Evolutionary conservation across 2,329 filamentous ascomycete species (phyloP).

Genomic region (Intubia oerlemansii): DNA sequence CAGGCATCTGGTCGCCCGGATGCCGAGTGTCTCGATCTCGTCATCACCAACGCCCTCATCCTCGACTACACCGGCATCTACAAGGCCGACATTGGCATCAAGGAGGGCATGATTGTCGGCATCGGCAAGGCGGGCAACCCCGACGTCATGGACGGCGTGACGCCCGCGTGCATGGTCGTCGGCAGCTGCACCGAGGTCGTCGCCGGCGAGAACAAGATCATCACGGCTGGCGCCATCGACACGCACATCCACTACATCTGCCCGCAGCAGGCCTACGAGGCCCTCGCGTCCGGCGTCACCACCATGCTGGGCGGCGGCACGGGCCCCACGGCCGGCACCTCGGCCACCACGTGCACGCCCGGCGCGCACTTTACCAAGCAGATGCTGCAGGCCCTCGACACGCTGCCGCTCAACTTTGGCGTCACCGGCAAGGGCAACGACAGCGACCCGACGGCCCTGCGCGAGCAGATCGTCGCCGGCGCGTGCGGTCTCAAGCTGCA

Average conservation of each 20-base stretch:
- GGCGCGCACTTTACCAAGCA: constrained; percentile 62
- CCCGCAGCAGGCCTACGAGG: constrained; percentile 72
- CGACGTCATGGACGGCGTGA: constrained; percentile 86
- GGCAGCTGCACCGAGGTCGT: constrained; percentile 83
- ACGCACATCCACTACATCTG: constrained; percentile 90
- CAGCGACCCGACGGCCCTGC: constrained; percentile 43
- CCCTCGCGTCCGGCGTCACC: constrained; percentile 69
- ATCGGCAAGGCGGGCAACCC: constrained; percentile 94
- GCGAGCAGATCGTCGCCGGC: constrained; percentile 64
- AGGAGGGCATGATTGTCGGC: constrained; percentile 63
- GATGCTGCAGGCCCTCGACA: constrained; percentile 78
- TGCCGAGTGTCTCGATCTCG: constrained; percentile 55
- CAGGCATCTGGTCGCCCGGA: constrained; percentile 63
- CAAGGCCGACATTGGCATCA: constrained; percentile 92
- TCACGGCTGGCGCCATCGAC: constrained; percentile 80
- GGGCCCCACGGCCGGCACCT: constrained; percentile 77
- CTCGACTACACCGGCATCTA: constrained; percentile 85
- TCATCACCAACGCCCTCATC: constrained; percentile 76
- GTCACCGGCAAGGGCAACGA: constrained; percentile 94
- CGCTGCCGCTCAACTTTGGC: constrained; percentile 65
- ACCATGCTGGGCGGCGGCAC: constrained; percentile 82
- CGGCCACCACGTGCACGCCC: constrained; percentile 84
- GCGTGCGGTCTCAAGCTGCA: constrained; percentile 85
- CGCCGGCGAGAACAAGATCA: constrained; percentile 72
- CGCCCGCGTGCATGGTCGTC: constrained; percentile 48